These are phyloP conservation scores for Kwoniella dendrophila DNA, from an alignment of 768 basidiomycete genomes.

Conservation along the genomic window DNA sequence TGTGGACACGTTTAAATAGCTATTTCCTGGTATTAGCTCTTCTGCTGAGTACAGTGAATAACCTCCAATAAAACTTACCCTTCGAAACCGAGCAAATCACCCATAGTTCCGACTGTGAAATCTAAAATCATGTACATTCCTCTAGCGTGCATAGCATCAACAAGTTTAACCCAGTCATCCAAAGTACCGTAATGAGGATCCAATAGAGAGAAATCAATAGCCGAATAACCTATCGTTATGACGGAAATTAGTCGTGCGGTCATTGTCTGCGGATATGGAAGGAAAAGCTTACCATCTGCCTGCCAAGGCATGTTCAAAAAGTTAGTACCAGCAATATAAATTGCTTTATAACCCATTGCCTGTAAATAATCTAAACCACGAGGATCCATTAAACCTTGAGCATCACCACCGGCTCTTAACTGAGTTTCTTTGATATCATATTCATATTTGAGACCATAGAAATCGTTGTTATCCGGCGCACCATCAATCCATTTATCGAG, in stretches of 20 bases:
- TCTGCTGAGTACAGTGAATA: background rate
- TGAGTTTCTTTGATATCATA: slow-evolving; percentile 86
- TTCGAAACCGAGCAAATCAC: slow-evolving; percentile 79
- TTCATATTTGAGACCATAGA: slow-evolving; percentile 75
- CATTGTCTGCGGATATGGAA: background rate
- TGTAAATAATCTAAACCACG: slow-evolving; percentile 75
- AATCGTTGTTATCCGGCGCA: slow-evolving; percentile 89
- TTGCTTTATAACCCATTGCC: slow-evolving; percentile 79
- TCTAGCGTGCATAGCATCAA: slow-evolving; percentile 74
- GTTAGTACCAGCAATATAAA: slow-evolving; percentile 90
- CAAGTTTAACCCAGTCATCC: slow-evolving; percentile 72
- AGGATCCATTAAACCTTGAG: slow-evolving; percentile 71
- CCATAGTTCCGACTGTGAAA: slow-evolving; percentile 92
- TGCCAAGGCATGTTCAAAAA: slow-evolving; percentile 98
- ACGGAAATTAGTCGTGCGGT: slow-evolving; percentile 12
- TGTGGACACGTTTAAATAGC: slow-evolving; percentile 75
- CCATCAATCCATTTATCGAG: slow-evolving; percentile 95
- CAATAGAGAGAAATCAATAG: slow-evolving; percentile 82
- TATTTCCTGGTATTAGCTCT: slow-evolving; percentile 48
- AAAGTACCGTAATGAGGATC: slow-evolving; percentile 92
- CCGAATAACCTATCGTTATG: slow-evolving; percentile 73
- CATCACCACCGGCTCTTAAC: slow-evolving; percentile 84
- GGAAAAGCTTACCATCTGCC: slow-evolving; percentile 74
- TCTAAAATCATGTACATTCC: slow-evolving; percentile 93
- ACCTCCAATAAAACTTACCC: slow-evolving; percentile 62